A percentile compares a stretch with the other conserved stretches of the same genome.
phyloP scores from a whole-genome alignment of 108 stramenopile genomes.

The Nannochloropsis gaditana region DNA sequence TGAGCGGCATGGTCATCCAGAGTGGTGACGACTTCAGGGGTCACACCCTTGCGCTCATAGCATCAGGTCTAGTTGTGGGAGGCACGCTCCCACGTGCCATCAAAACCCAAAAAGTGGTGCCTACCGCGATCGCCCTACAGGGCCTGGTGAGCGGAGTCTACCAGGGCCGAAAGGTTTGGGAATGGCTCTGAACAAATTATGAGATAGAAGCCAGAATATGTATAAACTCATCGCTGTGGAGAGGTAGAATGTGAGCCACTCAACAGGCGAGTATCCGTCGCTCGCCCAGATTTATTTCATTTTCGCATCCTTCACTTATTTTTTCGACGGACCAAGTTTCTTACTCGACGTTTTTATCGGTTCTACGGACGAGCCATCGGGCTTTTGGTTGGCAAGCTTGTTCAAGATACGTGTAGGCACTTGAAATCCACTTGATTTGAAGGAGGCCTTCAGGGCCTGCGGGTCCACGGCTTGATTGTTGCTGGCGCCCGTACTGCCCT shows the following conservation, averaged over 20 bases:
- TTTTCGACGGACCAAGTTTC: background rate
- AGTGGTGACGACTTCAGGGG: background rate
- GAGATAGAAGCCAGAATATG: too few relatives aligned
- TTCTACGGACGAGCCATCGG: background rate
- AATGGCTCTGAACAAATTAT: background rate
- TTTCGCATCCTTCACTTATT: background rate
- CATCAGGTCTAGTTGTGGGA: background rate
- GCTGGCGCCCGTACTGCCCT: background rate
- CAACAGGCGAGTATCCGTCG: background rate
- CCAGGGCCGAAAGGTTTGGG: slow-evolving; percentile 1
- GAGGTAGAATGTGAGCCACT: too few relatives aligned
- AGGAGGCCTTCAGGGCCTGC: background rate
- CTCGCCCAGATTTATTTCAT: background rate
- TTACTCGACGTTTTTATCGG: background rate
- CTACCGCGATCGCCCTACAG: background rate
- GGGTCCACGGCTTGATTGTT: background rate
- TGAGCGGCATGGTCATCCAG: background rate
- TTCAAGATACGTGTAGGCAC: background rate
- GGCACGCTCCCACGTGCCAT: slow-evolving; percentile 2
- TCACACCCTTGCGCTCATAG: background rate
- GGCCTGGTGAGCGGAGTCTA: background rate
- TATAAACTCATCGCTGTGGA: too few relatives aligned
- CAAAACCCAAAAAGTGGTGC: slow-evolving; percentile 17
- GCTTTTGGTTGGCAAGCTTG: slow-evolving; percentile 8
- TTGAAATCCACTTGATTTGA: background rate